Percentiles rank a stretch among this genome's conserved stretches.
phyloP scores from a whole-genome alignment of 306 rosid species.

The Medicago ruthenica region DNA sequence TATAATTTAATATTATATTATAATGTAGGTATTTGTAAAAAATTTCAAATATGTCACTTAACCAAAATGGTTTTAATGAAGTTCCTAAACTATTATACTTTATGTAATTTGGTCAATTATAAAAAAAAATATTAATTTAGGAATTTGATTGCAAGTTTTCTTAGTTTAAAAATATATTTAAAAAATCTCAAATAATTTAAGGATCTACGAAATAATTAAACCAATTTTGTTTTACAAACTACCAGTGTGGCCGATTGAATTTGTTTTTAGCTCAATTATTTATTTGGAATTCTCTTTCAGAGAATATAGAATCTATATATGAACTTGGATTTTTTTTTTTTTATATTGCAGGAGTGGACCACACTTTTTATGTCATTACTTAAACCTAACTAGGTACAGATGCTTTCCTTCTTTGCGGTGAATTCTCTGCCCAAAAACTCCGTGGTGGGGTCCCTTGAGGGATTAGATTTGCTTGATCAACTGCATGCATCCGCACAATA shows the following conservation, averaged over 20 bases:
- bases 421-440: slow-evolving; percentile 33
- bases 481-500: slow-evolving; percentile 13
- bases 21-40: too few relatives aligned
- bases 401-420: slow-evolving; percentile 44
- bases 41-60: too few relatives aligned
- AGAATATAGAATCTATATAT: slow-evolving; percentile 32
- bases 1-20: too few relatives aligned
- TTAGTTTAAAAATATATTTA: too few relatives aligned
- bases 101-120: too few relatives aligned
- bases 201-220: too few relatives aligned
- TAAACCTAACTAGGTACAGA: slow-evolving; percentile 39
- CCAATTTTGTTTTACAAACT: too few relatives aligned
- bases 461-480: slow-evolving; percentile 36
- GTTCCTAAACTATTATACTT: too few relatives aligned
- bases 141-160: too few relatives aligned
- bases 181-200: too few relatives aligned
- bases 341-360: slow-evolving; percentile 14
- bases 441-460: slow-evolving; percentile 39
- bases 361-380: slow-evolving; percentile 25
- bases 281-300: slow-evolving; percentile 9
- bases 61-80: too few relatives aligned
- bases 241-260: background rate
- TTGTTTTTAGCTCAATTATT: background rate
- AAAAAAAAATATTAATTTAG: too few relatives aligned
- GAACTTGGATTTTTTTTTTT: slow-evolving; percentile 26